These are phyloP conservation scores for Penicillium sp. DNA, from an alignment of 2,329 filamentous ascomycete genomes.

Conservation along the genomic window DNA sequence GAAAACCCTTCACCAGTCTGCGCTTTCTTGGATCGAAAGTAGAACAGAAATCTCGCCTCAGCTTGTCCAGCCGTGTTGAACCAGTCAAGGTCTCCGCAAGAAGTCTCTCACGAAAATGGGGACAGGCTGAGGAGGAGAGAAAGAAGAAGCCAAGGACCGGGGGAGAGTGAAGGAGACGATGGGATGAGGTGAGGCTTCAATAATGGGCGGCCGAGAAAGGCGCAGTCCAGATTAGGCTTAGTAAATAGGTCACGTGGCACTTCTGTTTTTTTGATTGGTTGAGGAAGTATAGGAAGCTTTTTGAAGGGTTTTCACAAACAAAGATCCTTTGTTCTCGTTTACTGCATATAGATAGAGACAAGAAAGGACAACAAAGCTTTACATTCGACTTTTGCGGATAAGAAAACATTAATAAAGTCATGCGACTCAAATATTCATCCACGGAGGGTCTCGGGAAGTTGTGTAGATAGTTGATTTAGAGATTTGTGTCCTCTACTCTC, in stretches of 20 bases:
- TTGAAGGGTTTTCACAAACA: neutral
- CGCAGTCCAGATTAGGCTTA: conserved; percentile 5
- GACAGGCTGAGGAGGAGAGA: conserved; percentile 27
- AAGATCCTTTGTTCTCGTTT: neutral
- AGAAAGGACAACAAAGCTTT: neutral
- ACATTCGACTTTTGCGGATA: neutral
- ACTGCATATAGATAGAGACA: neutral
- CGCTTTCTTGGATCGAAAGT: conserved; percentile 17
- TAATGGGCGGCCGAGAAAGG: conserved; percentile 4
- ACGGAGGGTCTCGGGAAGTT: neutral
- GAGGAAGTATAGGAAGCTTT: conserved; percentile 3
- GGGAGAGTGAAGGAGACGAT: conserved; percentile 13
- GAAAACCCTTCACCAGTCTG: conserved; percentile 22
- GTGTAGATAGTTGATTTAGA: neutral
- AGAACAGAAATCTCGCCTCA: conserved; percentile 28
- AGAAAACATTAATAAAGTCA: neutral
- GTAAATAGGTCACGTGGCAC: conserved; percentile 14
- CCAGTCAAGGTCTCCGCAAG: conserved; percentile 43
- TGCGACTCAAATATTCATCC: neutral
- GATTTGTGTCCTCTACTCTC: too few relatives aligned
- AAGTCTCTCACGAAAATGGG: conserved; percentile 33
- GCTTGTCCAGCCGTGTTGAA: conserved; percentile 40
- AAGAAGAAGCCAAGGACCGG: conserved; percentile 17
- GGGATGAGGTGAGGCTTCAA: conserved; percentile 9
- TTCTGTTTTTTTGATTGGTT: neutral